Evolutionary conservation across 345 rosid genomes (phyloP), one percentile per base, ranked within the genome.

Genomic region (Dipteronia sinensis): DNA sequence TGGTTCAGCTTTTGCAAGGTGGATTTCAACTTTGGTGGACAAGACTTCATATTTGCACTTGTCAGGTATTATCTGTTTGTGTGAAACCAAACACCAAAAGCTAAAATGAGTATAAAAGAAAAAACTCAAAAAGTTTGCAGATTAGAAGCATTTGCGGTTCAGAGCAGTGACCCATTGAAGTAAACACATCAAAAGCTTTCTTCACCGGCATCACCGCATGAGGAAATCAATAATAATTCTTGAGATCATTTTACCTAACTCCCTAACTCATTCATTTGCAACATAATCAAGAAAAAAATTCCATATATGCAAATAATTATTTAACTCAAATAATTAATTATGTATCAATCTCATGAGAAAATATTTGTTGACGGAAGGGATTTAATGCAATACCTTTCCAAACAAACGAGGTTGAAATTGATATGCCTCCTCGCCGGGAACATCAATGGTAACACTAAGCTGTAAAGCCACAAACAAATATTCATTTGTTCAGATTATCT

Each of bases 381-480:
- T n/a, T 46, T 59, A 23, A 29, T 19, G 49, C 27, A 10, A 42
- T 85, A 97, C 99, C 97, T 94, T 97, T 71, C 92, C 97, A 69
- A 93, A 97, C 72, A 97, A 85, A 74, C 99, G 93, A 49, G 93
- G 90, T 76, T 94, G 99, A 74, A 93, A 89, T 78, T 84, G 85
- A 83, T 89, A 97, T 0, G 85, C 72, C 56, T 94, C 98, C 74
- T 92, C 92, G 64, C 90, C 94, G 44, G 95, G 92, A 66, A 88
- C 85, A 72, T 88, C 77, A 74, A 97, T 86, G 80, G 69, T 86
- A 66, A 93, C 89, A 81, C 97, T 93, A 72, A 95, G 83, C 99
- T 95, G 88, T 82, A 92, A 72, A 72, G 56, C 55, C 82, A 59
- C 69, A 40, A 76, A 69, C 19, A 76, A 42, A 67, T 29, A 11